Evolutionary conservation across 2,329 filamentous ascomycete species (phyloP).

Genomic region (Fusarium cicatricum): DNA sequence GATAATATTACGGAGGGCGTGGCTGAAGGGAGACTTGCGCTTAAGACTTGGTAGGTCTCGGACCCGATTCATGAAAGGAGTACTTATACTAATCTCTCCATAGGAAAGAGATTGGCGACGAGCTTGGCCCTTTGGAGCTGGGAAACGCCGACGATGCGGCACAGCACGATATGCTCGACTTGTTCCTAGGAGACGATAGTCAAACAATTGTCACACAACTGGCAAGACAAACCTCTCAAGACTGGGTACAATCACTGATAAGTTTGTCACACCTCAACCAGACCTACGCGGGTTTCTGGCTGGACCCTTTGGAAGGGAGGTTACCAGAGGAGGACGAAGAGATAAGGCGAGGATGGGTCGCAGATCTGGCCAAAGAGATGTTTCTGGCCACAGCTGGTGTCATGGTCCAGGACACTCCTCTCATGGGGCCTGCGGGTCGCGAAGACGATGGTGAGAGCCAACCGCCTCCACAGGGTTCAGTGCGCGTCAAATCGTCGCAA

Average conservation of each 20-base stretch:
- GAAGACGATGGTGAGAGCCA: conserved; percentile 16
- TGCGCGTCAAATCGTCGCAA: conserved; percentile 40
- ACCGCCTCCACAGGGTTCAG: conserved; percentile 18
- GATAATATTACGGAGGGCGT: conserved; percentile 39
- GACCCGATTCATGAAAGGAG: neutral
- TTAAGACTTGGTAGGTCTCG: conserved; percentile 47
- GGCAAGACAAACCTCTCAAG: conserved; percentile 35
- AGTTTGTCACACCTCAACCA: conserved; percentile 42
- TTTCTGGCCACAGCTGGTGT: conserved; percentile 49
- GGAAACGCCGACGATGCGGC: conserved; percentile 31
- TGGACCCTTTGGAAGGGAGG: conserved; percentile 38
- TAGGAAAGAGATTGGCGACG: conserved; percentile 41
- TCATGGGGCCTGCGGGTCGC: conserved; percentile 39
- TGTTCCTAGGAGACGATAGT: conserved; percentile 41
- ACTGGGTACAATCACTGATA: conserved; percentile 37
- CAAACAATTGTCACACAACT: conserved; percentile 45
- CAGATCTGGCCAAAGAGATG: conserved; percentile 46
- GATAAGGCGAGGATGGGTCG: conserved; percentile 41
- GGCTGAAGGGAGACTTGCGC: conserved; percentile 38
- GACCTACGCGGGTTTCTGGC: conserved; percentile 45
- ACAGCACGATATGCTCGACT: conserved; percentile 41
- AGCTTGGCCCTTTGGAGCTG: conserved; percentile 3
- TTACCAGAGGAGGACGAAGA: conserved; percentile 39
- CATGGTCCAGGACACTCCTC: conserved; percentile 45
- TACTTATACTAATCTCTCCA: conserved; percentile 5